Base-by-base conservation (phyloP, 139 green algal species). In the Coccomyxa sp. region DNA sequence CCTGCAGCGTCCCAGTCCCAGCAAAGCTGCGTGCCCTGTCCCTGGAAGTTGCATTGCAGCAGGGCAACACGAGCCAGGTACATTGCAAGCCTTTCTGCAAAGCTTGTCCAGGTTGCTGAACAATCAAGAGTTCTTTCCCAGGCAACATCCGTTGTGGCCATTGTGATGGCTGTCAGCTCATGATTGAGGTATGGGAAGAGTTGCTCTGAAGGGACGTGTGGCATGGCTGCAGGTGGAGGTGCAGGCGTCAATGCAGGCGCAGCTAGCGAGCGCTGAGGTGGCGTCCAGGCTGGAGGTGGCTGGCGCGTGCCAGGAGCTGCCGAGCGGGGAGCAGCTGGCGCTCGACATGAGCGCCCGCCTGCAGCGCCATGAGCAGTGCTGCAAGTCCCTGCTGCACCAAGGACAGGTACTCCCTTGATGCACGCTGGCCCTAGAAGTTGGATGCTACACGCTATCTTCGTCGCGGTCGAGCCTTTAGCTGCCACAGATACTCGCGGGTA, bases 31-130 rank as follows among this genome's bases (percentile, higher is more conserved):
- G 86, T 58, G 34, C 76, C 50, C 80, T 90, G 50, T 55, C 68
- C 5, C 73, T 89, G 39, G 86, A 90, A 22, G 35, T 87, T 33
- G 79, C 87, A 50, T 55, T 89, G 76, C 83, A 87, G 76, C 84
- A 87, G 80, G 72, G 72, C 33, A 80, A 86, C 78, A 34, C 40
- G 29, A 64, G 70, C 54, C 82, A 88, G 76, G 82, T 82, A 64
- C 3, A 22, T n/a, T n/a, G n/a, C n/a, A n/a, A n/a, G n/a, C n/a
- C n/a, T n/a, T n/a, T n/a, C n/a, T n/a, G n/a, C n/a, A n/a, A n/a
- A n/a, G n/a, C n/a, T n/a, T n/a, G n/a, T n/a, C n/a, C n/a, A n/a
- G n/a, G n/a, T n/a, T n/a, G n/a, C n/a, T n/a, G n/a, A n/a, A n/a
- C n/a, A n/a, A n/a, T n/a, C n/a, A n/a, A n/a, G n/a, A n/a, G n/a